Evolutionary conservation across 176 grass and related monocot species (phyloP).

Genomic region (Bothriochloa decipiens): DNA sequence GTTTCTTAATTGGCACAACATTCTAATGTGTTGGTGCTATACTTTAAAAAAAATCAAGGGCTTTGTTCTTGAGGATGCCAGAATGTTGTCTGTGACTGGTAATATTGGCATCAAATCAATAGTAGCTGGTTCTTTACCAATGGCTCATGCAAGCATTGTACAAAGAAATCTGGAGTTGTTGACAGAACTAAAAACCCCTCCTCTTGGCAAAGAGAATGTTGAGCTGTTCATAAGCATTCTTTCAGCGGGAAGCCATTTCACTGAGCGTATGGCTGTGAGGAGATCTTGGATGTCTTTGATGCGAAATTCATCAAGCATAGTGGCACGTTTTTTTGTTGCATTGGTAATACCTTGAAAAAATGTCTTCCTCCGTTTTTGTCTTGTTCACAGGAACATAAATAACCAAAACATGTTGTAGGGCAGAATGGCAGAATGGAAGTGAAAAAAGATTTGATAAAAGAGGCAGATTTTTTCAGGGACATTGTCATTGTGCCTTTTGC

Average conservation of each 20-base stretch:
- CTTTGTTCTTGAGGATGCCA: slow-evolving; percentile 68
- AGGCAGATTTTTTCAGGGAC: slow-evolving; percentile 75
- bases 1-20: background rate
- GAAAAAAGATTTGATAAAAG: slow-evolving; percentile 71
- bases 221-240: slow-evolving; percentile 77
- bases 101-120: slow-evolving; percentile 59
- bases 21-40: slow-evolving; percentile 19
- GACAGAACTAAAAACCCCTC: slow-evolving; percentile 56
- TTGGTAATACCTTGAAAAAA: slow-evolving; percentile 38
- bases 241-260: slow-evolving; percentile 76
- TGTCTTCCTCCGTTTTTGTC: background rate
- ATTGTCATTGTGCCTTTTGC: slow-evolving; percentile 73
- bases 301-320: slow-evolving; percentile 57
- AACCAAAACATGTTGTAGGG: slow-evolving; percentile 47
- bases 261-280: slow-evolving; percentile 78
- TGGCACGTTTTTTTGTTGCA: slow-evolving; percentile 84
- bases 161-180: slow-evolving; percentile 60
- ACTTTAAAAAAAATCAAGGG: no score
- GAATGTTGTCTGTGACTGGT: slow-evolving; percentile 56
- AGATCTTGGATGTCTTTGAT: slow-evolving; percentile 84
- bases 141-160: slow-evolving; percentile 47
- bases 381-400: slow-evolving; percentile 16
- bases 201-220: slow-evolving; percentile 51
- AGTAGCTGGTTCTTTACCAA: slow-evolving; percentile 69
- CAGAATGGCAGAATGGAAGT: slow-evolving; percentile 63